Evolutionary conservation across 1,284 basidiomycete genomes (phyloP).

Genomic region (Fistulina hepatica): DNA sequence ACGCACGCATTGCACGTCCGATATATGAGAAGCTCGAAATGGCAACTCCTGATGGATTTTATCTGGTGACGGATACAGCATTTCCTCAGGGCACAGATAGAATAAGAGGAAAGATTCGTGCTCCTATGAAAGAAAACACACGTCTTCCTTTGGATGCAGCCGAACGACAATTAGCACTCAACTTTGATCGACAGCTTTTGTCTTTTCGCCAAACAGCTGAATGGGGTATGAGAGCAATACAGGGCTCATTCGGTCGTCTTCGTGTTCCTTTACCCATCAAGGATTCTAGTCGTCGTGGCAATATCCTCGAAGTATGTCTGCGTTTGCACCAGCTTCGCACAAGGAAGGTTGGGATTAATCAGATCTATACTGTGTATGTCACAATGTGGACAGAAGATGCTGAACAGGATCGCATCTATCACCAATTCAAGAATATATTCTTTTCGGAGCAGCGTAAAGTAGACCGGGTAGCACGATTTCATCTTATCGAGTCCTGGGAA

Average conservation of each 20-base stretch:
- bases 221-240: slow-evolving; percentile 31
- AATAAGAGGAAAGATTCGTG: slow-evolving; percentile 21
- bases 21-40: slow-evolving; percentile 24
- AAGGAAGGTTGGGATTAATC: slow-evolving; percentile 24
- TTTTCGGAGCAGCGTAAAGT: slow-evolving; percentile 18
- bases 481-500: no score
- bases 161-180: slow-evolving; percentile 14
- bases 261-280: slow-evolving; percentile 22
- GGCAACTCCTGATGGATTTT: slow-evolving; percentile 23
- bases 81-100: slow-evolving; percentile 21
- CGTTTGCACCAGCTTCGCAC: slow-evolving; percentile 24
- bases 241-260: slow-evolving; percentile 30
- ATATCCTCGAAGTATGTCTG: slow-evolving; percentile 21
- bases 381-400: slow-evolving; percentile 22
- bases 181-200: slow-evolving; percentile 21
- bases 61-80: slow-evolving; percentile 27
- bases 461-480: slow-evolving; percentile 24
- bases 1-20: slow-evolving; percentile 23
- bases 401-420: slow-evolving; percentile 19
- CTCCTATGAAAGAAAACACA: slow-evolving; percentile 25
- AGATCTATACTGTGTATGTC: slow-evolving; percentile 26
- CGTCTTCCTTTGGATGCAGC: slow-evolving; percentile 15
- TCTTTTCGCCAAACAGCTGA: slow-evolving; percentile 29
- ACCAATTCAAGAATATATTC: slow-evolving; percentile 19
- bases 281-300: slow-evolving; percentile 7